phyloP scores from a whole-genome alignment of 2,329 filamentous ascomycete species.

The Pseudogymnoascus pannorum region DNA sequence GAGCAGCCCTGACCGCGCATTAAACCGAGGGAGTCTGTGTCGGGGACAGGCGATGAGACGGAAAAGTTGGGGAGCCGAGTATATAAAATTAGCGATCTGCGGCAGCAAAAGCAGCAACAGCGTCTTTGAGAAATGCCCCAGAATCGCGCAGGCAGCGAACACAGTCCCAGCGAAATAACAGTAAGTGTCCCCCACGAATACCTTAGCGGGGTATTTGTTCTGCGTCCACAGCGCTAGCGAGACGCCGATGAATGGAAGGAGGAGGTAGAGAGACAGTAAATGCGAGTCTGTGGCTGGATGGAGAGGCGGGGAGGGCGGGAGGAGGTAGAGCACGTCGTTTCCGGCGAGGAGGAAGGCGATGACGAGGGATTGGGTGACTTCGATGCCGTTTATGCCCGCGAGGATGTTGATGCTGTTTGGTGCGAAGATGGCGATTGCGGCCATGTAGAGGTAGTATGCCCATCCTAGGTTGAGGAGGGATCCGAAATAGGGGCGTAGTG shows the following conservation, averaged over 20 bases:
- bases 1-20: constrained; percentile 72
- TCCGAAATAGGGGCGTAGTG: constrained; percentile 76
- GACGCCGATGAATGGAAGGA: constrained; percentile 90
- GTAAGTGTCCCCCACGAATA: constrained; percentile 97
- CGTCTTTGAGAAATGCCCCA: constrained; percentile 97
- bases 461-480: constrained; percentile 69
- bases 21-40: constrained; percentile 85
- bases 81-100: constrained; percentile 94
- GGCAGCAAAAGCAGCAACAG: constrained; percentile 83
- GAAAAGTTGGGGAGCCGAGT: constrained; percentile 88
- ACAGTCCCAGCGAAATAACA: constrained; percentile 99
- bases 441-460: constrained; percentile 96
- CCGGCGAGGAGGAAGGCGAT: constrained; percentile 75
- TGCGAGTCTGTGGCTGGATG: constrained; percentile 95
- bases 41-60: constrained; percentile 84
- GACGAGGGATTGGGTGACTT: constrained; percentile 88
- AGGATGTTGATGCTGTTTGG: constrained; percentile 99
- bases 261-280: constrained; percentile 88
- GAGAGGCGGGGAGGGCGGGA: constrained; percentile 59
- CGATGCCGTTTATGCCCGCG: constrained; percentile 98
- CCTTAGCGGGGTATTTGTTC: constrained; percentile 92
- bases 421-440: constrained; percentile 90
- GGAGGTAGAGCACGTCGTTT: constrained; percentile 85
- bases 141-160: constrained; percentile 91
- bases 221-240: constrained; percentile 79